Percentiles rank a stretch among this genome's conserved stretches.
Conservation (phyloP, 2,329 filamentous ascomycete species). For the Aspergillus novoparasiticus region DNA sequence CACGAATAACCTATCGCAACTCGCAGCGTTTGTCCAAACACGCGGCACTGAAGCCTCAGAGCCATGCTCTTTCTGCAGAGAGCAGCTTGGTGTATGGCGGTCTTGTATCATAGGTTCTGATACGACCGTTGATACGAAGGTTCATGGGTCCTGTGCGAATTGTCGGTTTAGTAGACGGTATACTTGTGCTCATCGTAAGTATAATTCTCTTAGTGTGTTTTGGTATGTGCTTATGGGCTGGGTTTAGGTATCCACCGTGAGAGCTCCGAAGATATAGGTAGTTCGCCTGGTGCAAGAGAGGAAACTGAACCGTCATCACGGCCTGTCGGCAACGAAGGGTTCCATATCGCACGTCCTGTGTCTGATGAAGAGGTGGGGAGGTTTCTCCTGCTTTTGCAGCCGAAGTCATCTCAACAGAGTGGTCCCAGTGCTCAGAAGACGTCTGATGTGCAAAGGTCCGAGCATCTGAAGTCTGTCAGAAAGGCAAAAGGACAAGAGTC, state of each 20-base stretch:
- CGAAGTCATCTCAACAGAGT: not conserved
- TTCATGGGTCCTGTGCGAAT: slow-evolving; percentile 8
- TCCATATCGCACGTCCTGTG: not conserved
- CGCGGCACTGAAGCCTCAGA: not conserved
- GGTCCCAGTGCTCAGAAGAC: not conserved
- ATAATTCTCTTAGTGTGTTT: not conserved
- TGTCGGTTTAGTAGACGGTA: slow-evolving; percentile 10
- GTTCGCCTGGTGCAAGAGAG: not conserved
- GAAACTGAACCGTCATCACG: not conserved
- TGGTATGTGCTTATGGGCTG: not conserved
- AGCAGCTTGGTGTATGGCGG: not conserved
- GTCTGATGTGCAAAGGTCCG: not conserved
- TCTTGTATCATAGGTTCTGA: slow-evolving; percentile 5
- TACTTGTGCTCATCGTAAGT: slow-evolving; percentile 6
- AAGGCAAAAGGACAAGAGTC: not conserved
- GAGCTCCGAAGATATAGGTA: not conserved
- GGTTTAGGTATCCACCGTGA: not conserved
- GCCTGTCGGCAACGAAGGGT: not conserved
- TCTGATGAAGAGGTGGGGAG: not conserved
- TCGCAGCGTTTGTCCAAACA: slow-evolving; percentile 11
- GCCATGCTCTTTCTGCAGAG: slow-evolving; percentile 6
- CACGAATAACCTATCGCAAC: not conserved
- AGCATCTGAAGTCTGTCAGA: not conserved
- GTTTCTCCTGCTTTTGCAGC: not conserved
- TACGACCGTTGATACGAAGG: not conserved